Evolutionary conservation across 1,284 basidiomycete species (phyloP), one percentile per base, ranked within the genome.

Genomic region (Naganishia sp.): DNA sequence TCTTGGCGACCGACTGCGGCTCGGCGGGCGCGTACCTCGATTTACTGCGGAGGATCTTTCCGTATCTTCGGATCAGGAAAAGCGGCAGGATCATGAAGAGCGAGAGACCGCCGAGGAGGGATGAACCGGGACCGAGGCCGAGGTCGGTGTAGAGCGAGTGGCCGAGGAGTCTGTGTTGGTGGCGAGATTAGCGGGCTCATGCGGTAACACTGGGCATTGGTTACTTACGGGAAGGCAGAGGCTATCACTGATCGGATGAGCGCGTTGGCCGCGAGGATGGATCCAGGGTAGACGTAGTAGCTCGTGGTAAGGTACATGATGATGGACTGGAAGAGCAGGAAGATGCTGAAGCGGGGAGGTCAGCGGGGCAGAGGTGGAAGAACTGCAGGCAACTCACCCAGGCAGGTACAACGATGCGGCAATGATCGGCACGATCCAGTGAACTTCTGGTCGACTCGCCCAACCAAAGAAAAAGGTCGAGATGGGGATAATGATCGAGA

Each of bases 21-120:
- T 50, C 35, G 13, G 23, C 21, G 3, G 58, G 58, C 47, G 58
- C 58, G 23, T 67, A 69, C 54, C 62, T 67, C 31, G 66, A 67
- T 32, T 60, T 64, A 11, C 47, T 50, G 49, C 68, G 49, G 4
- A 69, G 56, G 15, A 42, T 43, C 23, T 42, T 50, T 17, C 68
- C 68, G 54, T 69, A 63, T 28, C 56, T 46, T 42, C 60, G 64
- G 63, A 69, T 69, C 49, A 69, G 43, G 45, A 43, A 73, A n/a
- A 74, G 65, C 17, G 68, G 52, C 2, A 72, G 66, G 42, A 76
- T 72, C 71, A 76, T 70, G 31, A 75, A 41, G 46, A 72, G 67
- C 11, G 69, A 69, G 25, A 76, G 57, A 13, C 72, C 75, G 13
- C 72, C 75, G 1, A 77, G 68, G 1, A 77, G 54, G 23, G 71